These are phyloP conservation scores for Cubamyces sp. DNA, from an alignment of 768 basidiomycete species.

Conservation along the genomic window DNA sequence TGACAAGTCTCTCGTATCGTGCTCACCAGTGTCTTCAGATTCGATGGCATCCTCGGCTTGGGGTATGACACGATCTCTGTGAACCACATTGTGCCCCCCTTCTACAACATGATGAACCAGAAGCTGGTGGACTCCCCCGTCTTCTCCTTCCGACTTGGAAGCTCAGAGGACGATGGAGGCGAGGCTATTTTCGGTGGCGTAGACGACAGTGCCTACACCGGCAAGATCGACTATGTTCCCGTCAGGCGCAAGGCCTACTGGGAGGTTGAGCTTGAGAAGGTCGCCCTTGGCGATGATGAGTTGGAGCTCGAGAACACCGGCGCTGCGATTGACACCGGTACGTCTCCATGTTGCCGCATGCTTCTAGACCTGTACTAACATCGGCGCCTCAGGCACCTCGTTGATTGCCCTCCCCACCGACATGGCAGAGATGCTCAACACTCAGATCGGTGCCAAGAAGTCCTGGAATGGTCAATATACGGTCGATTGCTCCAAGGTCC, in stretches of 20 bases:
- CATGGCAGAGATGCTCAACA: conserved; percentile 96
- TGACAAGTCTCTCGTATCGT: neutral
- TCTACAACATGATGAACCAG: conserved; percentile 90
- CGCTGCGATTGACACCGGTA: conserved; percentile 89
- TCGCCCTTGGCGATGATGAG: conserved; percentile 83
- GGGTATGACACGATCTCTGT: conserved; percentile 96
- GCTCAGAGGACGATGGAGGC: conserved; percentile 86
- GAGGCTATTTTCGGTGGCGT: conserved; percentile 93
- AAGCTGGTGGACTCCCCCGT: conserved; percentile 81
- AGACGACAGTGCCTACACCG: conserved; percentile 74
- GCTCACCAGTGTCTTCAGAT: conserved; percentile 49
- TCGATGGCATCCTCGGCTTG: conserved; percentile 94
- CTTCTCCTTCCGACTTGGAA: conserved; percentile 93
- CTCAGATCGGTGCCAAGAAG: conserved; percentile 91
- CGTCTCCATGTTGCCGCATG: conserved; percentile 12
- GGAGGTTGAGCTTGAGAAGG: conserved; percentile 93
- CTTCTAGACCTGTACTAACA: neutral
- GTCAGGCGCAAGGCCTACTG: conserved; percentile 96
- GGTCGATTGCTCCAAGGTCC: conserved; percentile 85
- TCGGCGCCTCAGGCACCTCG: conserved; percentile 68
- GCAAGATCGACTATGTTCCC: conserved; percentile 85
- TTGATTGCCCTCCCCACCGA: conserved; percentile 93
- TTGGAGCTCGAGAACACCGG: conserved; percentile 94
- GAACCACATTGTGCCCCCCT: conserved; percentile 89
- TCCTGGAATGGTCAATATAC: conserved; percentile 97